Conservation (phyloP, 139 green algal genomes). For the Coelastrella sp. region DNA sequence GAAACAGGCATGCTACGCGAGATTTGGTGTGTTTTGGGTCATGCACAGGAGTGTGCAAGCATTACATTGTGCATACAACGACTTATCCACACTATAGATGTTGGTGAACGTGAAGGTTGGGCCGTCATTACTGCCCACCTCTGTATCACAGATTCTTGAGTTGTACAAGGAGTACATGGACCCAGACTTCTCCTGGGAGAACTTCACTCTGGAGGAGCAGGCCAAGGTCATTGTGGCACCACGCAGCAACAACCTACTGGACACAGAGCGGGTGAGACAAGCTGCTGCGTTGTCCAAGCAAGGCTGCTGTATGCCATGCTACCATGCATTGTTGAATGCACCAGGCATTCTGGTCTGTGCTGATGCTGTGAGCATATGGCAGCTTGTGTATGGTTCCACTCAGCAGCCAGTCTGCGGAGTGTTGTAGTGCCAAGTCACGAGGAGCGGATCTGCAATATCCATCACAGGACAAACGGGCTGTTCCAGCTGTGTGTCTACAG, state of each 20-base stretch:
- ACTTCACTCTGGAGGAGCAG: slow-evolving; percentile 98
- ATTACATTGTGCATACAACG: too few species aligned
- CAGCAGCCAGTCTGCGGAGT: too few species aligned
- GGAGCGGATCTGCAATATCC: too few species aligned
- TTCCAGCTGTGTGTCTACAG: too few species aligned
- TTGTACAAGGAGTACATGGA: slow-evolving; percentile 98
- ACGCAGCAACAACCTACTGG: slow-evolving; percentile 97
- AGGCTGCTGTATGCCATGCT: background rate
- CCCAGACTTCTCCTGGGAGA: slow-evolving; percentile 93
- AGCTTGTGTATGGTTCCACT: background rate
- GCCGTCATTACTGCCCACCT: too few species aligned
- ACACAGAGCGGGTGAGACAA: slow-evolving; percentile 82
- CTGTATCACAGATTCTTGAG: slow-evolving; percentile 87
- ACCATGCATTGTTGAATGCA: background rate
- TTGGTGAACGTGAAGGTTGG: too few species aligned
- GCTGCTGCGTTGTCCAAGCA: background rate
- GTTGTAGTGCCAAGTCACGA: too few species aligned
- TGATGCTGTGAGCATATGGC: background rate
- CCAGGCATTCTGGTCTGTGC: background rate
- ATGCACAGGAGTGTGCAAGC: background rate
- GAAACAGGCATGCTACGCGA: too few species aligned
- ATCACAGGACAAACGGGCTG: too few species aligned
- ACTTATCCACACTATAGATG: too few species aligned
- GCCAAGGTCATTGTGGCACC: slow-evolving; percentile 97
- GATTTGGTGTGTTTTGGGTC: background rate